Base-by-base conservation (phyloP, 345 rosid species). In the Boechera retrofracta region DNA sequence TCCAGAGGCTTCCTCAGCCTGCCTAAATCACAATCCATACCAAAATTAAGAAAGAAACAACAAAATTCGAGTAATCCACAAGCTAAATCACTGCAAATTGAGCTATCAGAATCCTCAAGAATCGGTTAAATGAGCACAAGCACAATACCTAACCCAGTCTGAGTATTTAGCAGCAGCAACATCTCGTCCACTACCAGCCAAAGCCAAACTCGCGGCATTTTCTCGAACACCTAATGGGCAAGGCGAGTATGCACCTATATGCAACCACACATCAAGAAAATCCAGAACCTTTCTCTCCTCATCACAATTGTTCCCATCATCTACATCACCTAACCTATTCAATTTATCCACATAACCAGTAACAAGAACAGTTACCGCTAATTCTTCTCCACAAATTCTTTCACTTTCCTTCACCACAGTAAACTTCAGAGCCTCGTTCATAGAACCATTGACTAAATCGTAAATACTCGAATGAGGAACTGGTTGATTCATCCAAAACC, bases 1-100 rank as follows among this genome's bases (percentile, higher is more conserved):
- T 92, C 98, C 85, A 95, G 59, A 49, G 85, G 83, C 87, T 90
- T 92, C 84, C 96, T 82, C 32, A 85, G 72, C 90, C 98, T 92
- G 77, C 73, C 72, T 52, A 80, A 53, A 76, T 48, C 62, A 66
- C 53, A 79, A 79, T 32, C 62, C 65, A 12, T 73, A 69, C 55
- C 11, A 55, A 63, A 15, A 42, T 59, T 39, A 64, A 67, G 29
- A 45, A 59, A 12, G 57, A 66, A 74, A 26, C 62, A 41, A 75
- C 78, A 66, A 42, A 26, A 13, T 21, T 18, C 32, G 3, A 39
- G 39, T 18, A 32, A 28, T 33, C 72, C 70, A 42, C 69, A 64
- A 38, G 60, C 42, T 38, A 39, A 59, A 59, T 35, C 26, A 48
- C 26, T 1, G n/a, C 8, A 38, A 52, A 69, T n/a, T 41, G 28